Evolutionary conservation across 2,329 filamentous ascomycete species (phyloP).

Genomic region (Pseudopithomyces chartarum): DNA sequence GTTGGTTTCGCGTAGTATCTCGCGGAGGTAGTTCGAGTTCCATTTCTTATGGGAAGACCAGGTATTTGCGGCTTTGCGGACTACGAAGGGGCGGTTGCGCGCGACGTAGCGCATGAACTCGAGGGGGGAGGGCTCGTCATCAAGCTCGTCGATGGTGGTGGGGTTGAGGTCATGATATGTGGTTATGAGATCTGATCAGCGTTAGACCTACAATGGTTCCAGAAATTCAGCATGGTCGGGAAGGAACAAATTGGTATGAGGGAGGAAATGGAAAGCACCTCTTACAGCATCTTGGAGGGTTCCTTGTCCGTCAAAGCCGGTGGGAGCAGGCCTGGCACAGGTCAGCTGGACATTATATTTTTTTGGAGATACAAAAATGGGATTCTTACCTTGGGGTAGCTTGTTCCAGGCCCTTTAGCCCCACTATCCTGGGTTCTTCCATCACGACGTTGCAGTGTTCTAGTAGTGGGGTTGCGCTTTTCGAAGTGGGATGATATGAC

Average conservation of each 20-base stretch:
- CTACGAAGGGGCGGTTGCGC: constrained; percentile 74
- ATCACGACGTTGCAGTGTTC: not conserved
- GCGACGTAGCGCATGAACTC: constrained; percentile 81
- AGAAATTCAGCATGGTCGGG: not conserved
- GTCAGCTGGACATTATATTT: not conserved
- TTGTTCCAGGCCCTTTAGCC: constrained; percentile 21
- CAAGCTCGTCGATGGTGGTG: constrained; percentile 63
- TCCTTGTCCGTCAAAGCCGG: constrained; percentile 28
- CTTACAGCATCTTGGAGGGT: constrained; percentile 41
- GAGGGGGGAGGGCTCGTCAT: constrained; percentile 70
- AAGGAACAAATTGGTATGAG: not conserved
- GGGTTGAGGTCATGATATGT: constrained; percentile 77
- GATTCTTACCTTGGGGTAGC: constrained; percentile 23
- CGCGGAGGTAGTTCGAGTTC: constrained; percentile 64
- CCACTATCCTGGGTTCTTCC: constrained; percentile 7
- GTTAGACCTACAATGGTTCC: not conserved
- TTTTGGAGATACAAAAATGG: not conserved
- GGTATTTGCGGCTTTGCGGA: constrained; percentile 64
- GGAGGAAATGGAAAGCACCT: constrained; percentile 33
- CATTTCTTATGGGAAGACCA: constrained; percentile 70
- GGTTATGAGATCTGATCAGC: constrained; percentile 57
- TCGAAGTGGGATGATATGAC: not conserved
- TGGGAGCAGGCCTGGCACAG: constrained; percentile 32
- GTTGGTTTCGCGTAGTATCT: constrained; percentile 58
- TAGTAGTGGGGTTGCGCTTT: not conserved